Evolutionary conservation across 192 early-diverging fungal species (phyloP).

Genomic region (Linnemannia hyalina): DNA sequence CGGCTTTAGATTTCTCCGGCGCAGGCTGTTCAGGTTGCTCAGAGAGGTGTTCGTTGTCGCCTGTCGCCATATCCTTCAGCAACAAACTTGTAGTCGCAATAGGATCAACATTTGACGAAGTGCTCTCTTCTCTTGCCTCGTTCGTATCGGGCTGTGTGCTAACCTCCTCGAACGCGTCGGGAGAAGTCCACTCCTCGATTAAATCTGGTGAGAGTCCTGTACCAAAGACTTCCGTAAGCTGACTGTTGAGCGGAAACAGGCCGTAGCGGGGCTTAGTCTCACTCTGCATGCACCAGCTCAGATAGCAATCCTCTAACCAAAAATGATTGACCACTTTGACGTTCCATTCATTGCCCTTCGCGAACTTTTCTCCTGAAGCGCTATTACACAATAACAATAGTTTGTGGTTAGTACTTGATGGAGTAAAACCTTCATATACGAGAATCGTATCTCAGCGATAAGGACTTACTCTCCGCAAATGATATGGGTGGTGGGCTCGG

Average conservation of each 20-base stretch:
- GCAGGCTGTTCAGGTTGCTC: not conserved
- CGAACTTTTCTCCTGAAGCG: constrained; percentile 75
- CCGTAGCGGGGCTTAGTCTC: constrained; percentile 69
- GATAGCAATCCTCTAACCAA: constrained; percentile 87
- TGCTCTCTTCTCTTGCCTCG: not conserved
- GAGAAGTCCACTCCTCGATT: constrained; percentile 56
- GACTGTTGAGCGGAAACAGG: constrained; percentile 63
- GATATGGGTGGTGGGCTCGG: constrained; percentile 77
- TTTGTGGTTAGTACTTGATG: not conserved
- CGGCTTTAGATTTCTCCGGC: not conserved
- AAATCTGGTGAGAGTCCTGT: constrained; percentile 53
- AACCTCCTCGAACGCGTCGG: constrained; percentile 25
- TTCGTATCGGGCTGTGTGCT: not conserved
- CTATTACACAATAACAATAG: constrained; percentile 37
- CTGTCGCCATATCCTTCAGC: not conserved
- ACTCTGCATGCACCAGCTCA: constrained; percentile 69
- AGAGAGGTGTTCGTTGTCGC: not conserved
- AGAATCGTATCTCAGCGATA: not conserved
- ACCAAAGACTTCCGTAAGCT: constrained; percentile 70
- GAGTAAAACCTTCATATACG: not conserved
- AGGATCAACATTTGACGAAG: not conserved
- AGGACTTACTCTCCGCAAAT: constrained; percentile 72
- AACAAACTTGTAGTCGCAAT: not conserved
- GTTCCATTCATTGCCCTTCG: constrained; percentile 73
- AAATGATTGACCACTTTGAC: constrained; percentile 84